Conservation (phyloP, 768 basidiomycete species). For the Agaricus sinodeliciosus region DNA sequence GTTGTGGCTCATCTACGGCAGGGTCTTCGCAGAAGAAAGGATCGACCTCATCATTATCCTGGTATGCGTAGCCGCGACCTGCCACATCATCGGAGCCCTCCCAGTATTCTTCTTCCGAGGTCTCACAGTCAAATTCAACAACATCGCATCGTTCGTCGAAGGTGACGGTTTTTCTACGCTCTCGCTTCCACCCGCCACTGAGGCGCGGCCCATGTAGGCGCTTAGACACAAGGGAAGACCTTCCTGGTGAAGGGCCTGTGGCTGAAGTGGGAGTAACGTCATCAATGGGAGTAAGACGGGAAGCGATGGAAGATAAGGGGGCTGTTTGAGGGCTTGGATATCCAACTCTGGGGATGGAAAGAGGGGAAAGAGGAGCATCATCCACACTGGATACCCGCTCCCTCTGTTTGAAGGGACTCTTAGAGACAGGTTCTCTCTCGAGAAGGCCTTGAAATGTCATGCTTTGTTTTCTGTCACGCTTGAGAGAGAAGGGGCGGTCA, state of each 20-base stretch:
- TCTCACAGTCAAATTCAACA: conserved; percentile 67
- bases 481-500: conserved; percentile 62
- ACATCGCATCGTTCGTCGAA: conserved; percentile 80
- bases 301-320: not conserved
- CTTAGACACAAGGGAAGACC: conserved; percentile 64
- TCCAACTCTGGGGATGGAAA: conserved; percentile 16
- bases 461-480: conserved; percentile 70
- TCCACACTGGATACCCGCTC: conserved; percentile 21
- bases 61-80: conserved; percentile 16
- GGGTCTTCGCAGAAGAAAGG: conserved; percentile 6
- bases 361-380: conserved; percentile 24
- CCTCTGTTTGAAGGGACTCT: conserved; percentile 63
- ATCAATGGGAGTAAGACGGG: conserved; percentile 9
- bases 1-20: not conserved
- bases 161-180: conserved; percentile 70
- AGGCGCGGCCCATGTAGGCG: conserved; percentile 73
- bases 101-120: conserved; percentile 21
- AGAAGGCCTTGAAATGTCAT: conserved; percentile 67
- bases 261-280: conserved; percentile 22
- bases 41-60: conserved; percentile 21
- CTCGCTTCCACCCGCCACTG: conserved; percentile 41
- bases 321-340: conserved; percentile 14
- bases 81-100: conserved; percentile 22
- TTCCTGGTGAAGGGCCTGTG: conserved; percentile 43
- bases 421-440: conserved; percentile 72